A percentile compares a stretch with the other conserved stretches of the same genome.
phyloP scores from a whole-genome alignment of 768 basidiomycete species.

The Epithele typhae region DNA sequence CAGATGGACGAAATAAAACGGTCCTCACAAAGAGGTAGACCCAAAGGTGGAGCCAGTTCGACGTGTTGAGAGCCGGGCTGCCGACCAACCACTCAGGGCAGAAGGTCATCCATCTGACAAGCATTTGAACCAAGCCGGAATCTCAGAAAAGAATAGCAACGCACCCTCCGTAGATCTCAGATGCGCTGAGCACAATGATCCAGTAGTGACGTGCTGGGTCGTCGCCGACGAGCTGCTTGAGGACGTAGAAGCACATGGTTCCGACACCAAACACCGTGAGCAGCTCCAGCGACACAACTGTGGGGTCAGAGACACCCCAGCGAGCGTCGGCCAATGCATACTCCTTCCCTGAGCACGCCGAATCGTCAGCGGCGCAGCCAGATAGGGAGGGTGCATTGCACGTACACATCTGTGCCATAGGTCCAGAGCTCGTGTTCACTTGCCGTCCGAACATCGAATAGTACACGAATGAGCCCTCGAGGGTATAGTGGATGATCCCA shows the following conservation, averaged over 20 bases:
- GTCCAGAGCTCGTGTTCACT: conserved; percentile 64
- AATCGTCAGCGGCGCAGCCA: too few species aligned
- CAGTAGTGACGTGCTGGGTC: conserved; percentile 74
- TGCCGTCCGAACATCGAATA: conserved; percentile 70
- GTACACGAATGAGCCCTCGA: conserved; percentile 80
- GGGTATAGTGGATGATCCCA: conserved; percentile 71
- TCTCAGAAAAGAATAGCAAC: background rate
- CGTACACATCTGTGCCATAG: conserved; percentile 74
- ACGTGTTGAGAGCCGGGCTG: conserved; percentile 65
- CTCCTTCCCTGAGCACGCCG: conserved; percentile 56
- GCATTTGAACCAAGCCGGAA: too few species aligned
- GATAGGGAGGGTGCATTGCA: too few species aligned
- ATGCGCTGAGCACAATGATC: conserved; percentile 74
- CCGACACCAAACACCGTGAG: conserved; percentile 79
- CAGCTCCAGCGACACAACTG: conserved; percentile 77
- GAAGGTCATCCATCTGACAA: conserved; percentile 75
- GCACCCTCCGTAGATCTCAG: conserved; percentile 74
- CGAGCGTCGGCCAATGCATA: conserved; percentile 77
- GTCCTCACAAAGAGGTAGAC: conserved; percentile 70
- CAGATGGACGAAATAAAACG: background rate
- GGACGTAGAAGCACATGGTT: conserved; percentile 68
- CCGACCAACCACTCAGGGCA: conserved; percentile 83
- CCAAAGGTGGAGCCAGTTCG: conserved; percentile 70
- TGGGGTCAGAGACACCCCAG: conserved; percentile 78
- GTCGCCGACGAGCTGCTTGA: conserved; percentile 56